Evolutionary conservation across 2,329 filamentous ascomycete species (phyloP).

Genomic region (Pseudogymnoascus destructans): DNA sequence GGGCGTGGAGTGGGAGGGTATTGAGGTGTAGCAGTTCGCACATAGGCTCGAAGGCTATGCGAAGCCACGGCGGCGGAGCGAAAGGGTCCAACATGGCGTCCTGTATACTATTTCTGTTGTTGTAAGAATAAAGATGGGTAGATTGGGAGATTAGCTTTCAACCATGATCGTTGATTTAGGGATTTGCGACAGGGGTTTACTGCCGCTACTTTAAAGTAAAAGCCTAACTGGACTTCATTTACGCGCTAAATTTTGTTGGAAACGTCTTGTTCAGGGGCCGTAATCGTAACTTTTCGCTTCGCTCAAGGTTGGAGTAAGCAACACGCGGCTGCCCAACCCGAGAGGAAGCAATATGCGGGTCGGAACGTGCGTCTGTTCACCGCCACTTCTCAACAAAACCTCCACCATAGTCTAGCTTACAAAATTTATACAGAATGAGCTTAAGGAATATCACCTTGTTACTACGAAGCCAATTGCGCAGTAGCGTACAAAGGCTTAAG

Average conservation of each 20-base stretch:
- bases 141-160: not conserved
- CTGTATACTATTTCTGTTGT: not conserved
- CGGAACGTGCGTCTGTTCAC: no score
- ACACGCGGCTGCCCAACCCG: no score
- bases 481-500: no score
- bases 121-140: not conserved
- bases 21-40: constrained; percentile 47
- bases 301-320: no score
- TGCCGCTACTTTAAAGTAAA: not conserved
- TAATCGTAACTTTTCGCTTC: no score
- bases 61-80: constrained; percentile 40
- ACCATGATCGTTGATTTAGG: not conserved
- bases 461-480: no score
- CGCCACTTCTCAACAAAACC: no score
- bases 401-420: no score
- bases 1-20: constrained; percentile 61
- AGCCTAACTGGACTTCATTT: not conserved
- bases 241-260: not conserved
- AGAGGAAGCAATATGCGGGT: no score
- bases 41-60: constrained; percentile 42
- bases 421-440: no score
- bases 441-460: no score
- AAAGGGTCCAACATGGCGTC: constrained; percentile 59
- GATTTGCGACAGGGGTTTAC: constrained; percentile 1
- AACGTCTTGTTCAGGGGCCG: not conserved